Base-by-base conservation (phyloP, 1,284 basidiomycete genomes). In the Irpex rosettiformis region DNA sequence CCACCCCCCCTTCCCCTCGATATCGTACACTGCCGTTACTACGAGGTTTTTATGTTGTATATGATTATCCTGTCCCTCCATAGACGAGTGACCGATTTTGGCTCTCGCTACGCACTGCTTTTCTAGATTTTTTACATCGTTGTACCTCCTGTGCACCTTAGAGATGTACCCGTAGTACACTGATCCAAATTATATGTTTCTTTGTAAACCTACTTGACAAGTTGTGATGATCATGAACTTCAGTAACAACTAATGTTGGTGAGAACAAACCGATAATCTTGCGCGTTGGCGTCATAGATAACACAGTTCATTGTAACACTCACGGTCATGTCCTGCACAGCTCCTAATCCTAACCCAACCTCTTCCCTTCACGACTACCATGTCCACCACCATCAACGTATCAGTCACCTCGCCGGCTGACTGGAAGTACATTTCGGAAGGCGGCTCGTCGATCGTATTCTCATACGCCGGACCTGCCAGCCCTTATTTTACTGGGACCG, bases 371-470 rank as follows among this genome's bases (percentile, higher is more conserved):
- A 7, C 22, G 6, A 28, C 37, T 7, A 47, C 45, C 30, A 62
- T 62, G 61, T 43, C 51, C 13, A n/a, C 52, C 10, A 52, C 51
- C 13, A n/a, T 55, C 10, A 52, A 55, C 56, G 43, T 76, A 54
- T 62, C 71, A 1, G 69, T 77, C 37, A 86, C 81, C 7, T 69
- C 68, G 18, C 80, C 86, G 0, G 64, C 69, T 4, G 77, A 93
- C 69, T 96, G 94, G 94, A 75, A 72, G 60, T 97, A 96, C 69
- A 75, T 94, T 28, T 86, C 91, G 1, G 94, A 96, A 73, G 94
- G 94, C 13, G 92, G 91, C n/a, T 89, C 92, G 7, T 90, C 91
- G 7, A 84, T 93, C 63, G 91, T 96, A 22, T 93, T 94, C 72
- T 85, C 88, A 6, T 96, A 94, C 69, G 66, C 69, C 10, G 91